Conservation (phyloP, 2,329 filamentous ascomycete species). For the Aspergillus flavus region DNA sequence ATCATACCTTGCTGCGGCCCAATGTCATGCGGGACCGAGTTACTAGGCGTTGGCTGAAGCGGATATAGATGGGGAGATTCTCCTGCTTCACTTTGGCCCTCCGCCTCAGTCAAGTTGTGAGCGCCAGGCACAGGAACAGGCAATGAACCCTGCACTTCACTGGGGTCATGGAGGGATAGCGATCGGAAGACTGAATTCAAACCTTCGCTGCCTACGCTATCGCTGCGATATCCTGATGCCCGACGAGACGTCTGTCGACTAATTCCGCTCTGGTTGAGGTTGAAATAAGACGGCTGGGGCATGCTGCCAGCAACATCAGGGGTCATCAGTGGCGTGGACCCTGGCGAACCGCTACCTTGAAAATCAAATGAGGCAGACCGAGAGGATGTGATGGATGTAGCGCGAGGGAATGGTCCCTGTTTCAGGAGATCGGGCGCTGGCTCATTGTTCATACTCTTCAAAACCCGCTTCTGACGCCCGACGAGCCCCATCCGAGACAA, state of each 20-base stretch:
- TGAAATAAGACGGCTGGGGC: slow-evolving; percentile 94
- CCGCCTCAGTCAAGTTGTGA: slow-evolving; percentile 69
- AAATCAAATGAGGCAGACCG: slow-evolving; percentile 92
- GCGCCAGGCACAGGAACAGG: slow-evolving; percentile 37
- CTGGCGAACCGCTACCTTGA: slow-evolving; percentile 76
- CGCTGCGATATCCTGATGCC: slow-evolving; percentile 81
- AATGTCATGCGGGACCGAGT: slow-evolving; percentile 42
- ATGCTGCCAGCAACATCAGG: slow-evolving; percentile 69
- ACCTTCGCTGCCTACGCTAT: slow-evolving; percentile 87
- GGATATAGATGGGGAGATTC: slow-evolving; percentile 76
- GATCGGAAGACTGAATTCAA: slow-evolving; percentile 79
- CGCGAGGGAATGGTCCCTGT: slow-evolving; percentile 84
- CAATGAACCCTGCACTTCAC: slow-evolving; percentile 45
- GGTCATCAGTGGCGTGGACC: slow-evolving; percentile 82
- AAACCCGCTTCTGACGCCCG: slow-evolving; percentile 89
- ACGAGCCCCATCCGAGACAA: slow-evolving; percentile 96
- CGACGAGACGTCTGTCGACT: slow-evolving; percentile 66
- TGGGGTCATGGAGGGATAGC: slow-evolving; percentile 71
- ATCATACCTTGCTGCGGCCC: slow-evolving; percentile 71
- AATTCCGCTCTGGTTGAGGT: slow-evolving; percentile 54
- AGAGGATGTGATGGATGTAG: slow-evolving; percentile 83
- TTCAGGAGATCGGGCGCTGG: slow-evolving; percentile 91
- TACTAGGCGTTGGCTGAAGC: slow-evolving; percentile 63
- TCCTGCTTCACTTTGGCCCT: slow-evolving; percentile 68
- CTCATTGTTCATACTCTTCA: slow-evolving; percentile 71